Conservation (phyloP, 257 asterid genomes). For the Linaria vulgaris region DNA sequence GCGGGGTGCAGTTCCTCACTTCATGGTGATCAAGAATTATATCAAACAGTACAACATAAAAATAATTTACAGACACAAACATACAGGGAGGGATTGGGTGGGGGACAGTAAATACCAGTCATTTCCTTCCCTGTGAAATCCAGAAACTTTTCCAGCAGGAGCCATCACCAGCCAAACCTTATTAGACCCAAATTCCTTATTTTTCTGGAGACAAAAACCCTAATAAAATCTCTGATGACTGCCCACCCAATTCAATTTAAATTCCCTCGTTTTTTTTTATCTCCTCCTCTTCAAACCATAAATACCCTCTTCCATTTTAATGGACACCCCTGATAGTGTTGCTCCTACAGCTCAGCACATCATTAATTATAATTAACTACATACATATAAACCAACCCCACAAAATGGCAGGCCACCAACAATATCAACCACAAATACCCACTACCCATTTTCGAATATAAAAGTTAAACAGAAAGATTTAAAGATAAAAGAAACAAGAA, state of each 20-base stretch:
- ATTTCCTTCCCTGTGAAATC: conserved; percentile 73
- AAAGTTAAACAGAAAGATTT: conserved; percentile 27
- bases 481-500: conserved; percentile 12
- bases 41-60: conserved; percentile 9
- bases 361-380: conserved; percentile 36
- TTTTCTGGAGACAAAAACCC: conserved; percentile 14
- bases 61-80: background rate
- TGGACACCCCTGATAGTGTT: conserved; percentile 36
- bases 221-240: conserved; percentile 22
- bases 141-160: conserved; percentile 63
- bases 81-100: conserved; percentile 9
- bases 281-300: conserved; percentile 20
- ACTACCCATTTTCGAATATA: conserved; percentile 31
- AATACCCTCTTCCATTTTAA: conserved; percentile 20
- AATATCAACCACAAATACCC: conserved; percentile 50
- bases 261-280: conserved; percentile 24
- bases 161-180: conserved; percentile 50
- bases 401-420: conserved; percentile 61
- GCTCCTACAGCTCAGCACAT: conserved; percentile 44
- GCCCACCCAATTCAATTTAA: conserved; percentile 39
- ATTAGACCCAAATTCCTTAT: conserved; percentile 8
- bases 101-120: conserved; percentile 69
- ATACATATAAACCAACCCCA: conserved; percentile 43
- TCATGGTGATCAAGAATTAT: conserved; percentile 22
- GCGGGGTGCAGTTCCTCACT: conserved; percentile 16